phyloP scores from a whole-genome alignment of 2,329 filamentous ascomycete species.

The Hypoxylon sp. region DNA sequence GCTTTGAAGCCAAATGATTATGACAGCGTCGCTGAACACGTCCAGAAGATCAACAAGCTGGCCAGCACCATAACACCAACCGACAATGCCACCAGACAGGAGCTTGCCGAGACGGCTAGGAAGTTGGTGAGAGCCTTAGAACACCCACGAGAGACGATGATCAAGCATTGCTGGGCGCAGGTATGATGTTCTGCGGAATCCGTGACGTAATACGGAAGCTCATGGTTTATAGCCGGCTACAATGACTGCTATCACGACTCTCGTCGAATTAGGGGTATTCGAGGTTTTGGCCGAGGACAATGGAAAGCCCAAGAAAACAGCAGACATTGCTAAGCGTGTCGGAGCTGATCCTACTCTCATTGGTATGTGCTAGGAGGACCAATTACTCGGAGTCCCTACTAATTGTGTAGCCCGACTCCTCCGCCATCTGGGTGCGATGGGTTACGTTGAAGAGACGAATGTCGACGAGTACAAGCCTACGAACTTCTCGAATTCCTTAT shows the following conservation, averaged over 20 bases:
- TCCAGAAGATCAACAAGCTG: slow-evolving; percentile 29
- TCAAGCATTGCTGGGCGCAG: slow-evolving; percentile 63
- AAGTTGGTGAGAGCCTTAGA: slow-evolving; percentile 57
- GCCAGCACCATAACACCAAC: slow-evolving; percentile 11
- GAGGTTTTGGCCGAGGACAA: slow-evolving; percentile 53
- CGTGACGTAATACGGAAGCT: background rate
- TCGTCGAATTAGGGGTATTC: slow-evolving; percentile 58
- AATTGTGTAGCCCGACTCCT: slow-evolving; percentile 49
- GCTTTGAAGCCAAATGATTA: slow-evolving; percentile 25
- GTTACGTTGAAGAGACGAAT: slow-evolving; percentile 54
- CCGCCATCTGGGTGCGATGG: slow-evolving; percentile 56
- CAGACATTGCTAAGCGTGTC: slow-evolving; percentile 53
- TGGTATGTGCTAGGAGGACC: slow-evolving; percentile 28
- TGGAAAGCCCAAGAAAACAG: slow-evolving; percentile 52
- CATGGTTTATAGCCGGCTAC: slow-evolving; percentile 14
- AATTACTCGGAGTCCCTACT: background rate
- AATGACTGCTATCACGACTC: slow-evolving; percentile 50
- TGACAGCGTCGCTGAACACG: slow-evolving; percentile 19
- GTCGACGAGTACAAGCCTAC: slow-evolving; percentile 54
- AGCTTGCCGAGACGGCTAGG: slow-evolving; percentile 56
- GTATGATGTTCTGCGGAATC: slow-evolving; percentile 42
- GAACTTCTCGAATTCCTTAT: slow-evolving; percentile 53
- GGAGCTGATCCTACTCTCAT: slow-evolving; percentile 45
- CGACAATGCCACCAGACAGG: slow-evolving; percentile 14
- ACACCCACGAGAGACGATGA: slow-evolving; percentile 64